phyloP scores from a whole-genome alignment of 75 land plant genomes.

The Sequoia sempervirens region DNA sequence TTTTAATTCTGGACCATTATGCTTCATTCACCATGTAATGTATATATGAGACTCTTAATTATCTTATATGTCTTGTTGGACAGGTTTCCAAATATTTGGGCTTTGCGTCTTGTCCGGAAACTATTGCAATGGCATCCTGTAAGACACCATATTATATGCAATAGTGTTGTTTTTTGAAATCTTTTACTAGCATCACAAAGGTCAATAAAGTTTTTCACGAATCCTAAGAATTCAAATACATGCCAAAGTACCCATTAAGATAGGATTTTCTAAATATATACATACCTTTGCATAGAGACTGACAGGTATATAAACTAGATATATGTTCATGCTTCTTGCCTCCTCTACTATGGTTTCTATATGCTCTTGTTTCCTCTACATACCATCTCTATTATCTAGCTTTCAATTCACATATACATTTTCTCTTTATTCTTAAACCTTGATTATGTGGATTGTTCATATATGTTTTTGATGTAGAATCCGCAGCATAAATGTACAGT shows the following conservation, averaged over 20 bases:
- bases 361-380: no score
- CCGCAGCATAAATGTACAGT: no score
- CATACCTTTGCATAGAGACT: neutral
- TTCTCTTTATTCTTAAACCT: no score
- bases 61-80: slow-evolving; percentile 2
- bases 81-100: slow-evolving; percentile 87
- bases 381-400: no score
- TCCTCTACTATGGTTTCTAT: no score
- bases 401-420: no score
- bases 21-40: neutral
- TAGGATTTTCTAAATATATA: neutral
- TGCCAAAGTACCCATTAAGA: neutral
- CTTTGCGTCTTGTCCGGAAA: slow-evolving; percentile 81
- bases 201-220: neutral
- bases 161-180: neutral
- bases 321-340: no score
- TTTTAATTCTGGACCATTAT: neutral
- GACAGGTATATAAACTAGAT: no score
- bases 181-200: neutral
- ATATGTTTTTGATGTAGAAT: no score
- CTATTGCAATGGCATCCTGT: slow-evolving; percentile 89
- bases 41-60: neutral
- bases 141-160: slow-evolving; percentile 26
- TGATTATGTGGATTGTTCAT: no score
- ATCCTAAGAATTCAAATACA: neutral